Evolutionary conservation across 352 stramenopile species (phyloP).

Genomic region (Phytophthora palmivora): DNA sequence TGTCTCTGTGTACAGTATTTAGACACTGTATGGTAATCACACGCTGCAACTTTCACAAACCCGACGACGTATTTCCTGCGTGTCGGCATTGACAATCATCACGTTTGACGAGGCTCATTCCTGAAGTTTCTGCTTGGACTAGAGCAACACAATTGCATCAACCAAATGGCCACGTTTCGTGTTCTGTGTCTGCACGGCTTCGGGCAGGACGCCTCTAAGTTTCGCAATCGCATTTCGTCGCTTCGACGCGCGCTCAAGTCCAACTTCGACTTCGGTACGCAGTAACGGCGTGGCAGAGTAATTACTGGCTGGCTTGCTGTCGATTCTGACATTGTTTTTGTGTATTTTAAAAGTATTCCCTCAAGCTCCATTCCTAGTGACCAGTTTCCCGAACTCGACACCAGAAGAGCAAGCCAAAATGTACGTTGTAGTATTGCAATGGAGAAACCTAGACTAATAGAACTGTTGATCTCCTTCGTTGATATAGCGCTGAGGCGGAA

Average conservation of each 20-base stretch:
- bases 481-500: conserved; percentile 35
- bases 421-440: conserved; percentile 13
- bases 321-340: conserved; percentile 7
- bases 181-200: conserved; percentile 87
- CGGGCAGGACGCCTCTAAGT: conserved; percentile 73
- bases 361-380: conserved; percentile 69
- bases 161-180: conserved; percentile 57
- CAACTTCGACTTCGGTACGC: conserved; percentile 78
- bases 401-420: conserved; percentile 53
- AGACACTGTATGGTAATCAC: conserved; percentile 28
- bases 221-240: conserved; percentile 75
- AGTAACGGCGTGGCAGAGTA: background rate
- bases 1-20: background rate
- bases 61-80: background rate
- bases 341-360: conserved; percentile 55
- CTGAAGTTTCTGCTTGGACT: conserved; percentile 27
- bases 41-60: conserved; percentile 25
- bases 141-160: background rate
- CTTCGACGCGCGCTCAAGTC: conserved; percentile 79
- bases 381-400: conserved; percentile 56
- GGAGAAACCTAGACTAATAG: conserved; percentile 5
- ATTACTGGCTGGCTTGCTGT: background rate
- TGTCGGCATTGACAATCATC: too few species aligned
- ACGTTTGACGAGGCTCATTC: conserved; percentile 11
- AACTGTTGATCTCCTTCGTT: background rate